Base-by-base conservation (phyloP, 2,329 filamentous ascomycete genomes). In the Colletotrichum sp. region DNA sequence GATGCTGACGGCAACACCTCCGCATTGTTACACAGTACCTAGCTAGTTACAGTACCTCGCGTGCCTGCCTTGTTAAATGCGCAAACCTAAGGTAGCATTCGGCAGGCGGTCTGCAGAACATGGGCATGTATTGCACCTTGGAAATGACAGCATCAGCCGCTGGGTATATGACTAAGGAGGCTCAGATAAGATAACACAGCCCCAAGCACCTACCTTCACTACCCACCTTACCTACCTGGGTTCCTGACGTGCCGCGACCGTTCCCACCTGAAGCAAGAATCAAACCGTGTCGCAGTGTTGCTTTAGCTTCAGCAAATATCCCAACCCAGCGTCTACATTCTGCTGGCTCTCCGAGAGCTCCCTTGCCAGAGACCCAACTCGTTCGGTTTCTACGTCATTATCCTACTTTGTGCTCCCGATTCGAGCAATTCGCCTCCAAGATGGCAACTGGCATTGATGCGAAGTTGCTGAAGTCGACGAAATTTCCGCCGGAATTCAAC, bases 401-500 rank as follows among this genome's bases (percentile, higher is more conserved):
- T 61, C 69, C 48, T 58, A 70, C 32, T 22, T 25, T 34, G 48
- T 22, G 43, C 48, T 36, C 39, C 39, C n/a, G 32, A 28, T 12
- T 67, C 32, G 18, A 43, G 32, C 32, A 39, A 55, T 32, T 64
- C 25, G 13, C 16, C 28, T 74, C 79, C 81, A 87, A 78, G 78
- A 97, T 97, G 95, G 94, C 95, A 80, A 93, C 94, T 70, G 94
- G 92, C 78, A 95, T 97, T 77, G 96, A 98, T 85, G 93, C 94
- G 78, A 98, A 97, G 88, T 91, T 98, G 81, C 88, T 98, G 72
- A 95, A 94, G 89, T 93, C 93, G 85, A 98, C 96, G 71, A 98
- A 97, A 83, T 98, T 98, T 78, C 97, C 97, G 61, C 90, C 93
- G 9, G 96, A 98, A 82, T 99, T 98, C 87, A 96, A 91, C 83